A percentile compares a stretch with the other conserved stretches of the same genome.
Evolutionary conservation across 139 green algal species (phyloP).

Genomic region (Coccomyxa sp.): DNA sequence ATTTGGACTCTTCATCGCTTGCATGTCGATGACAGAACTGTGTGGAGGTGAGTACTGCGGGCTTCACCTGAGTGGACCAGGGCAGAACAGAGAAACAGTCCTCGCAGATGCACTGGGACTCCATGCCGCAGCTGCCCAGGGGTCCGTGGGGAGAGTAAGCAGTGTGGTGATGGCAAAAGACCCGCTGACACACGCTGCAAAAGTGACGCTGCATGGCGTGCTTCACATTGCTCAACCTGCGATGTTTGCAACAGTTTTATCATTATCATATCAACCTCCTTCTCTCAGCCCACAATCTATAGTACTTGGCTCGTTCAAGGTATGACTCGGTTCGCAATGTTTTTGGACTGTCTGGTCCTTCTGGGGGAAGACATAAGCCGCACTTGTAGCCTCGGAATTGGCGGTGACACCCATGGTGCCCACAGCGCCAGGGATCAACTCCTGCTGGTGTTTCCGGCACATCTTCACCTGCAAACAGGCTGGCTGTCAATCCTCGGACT

Average conservation of each 20-base stretch:
- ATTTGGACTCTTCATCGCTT: too few species aligned
- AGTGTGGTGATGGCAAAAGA: constrained; percentile 62
- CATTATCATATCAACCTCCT: too few species aligned
- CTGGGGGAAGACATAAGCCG: too few species aligned
- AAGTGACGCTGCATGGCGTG: constrained; percentile 45
- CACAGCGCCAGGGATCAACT: neutral
- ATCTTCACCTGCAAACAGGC: neutral
- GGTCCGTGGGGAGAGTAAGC: constrained; percentile 51
- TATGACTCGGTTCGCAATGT: too few species aligned
- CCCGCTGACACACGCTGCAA: constrained; percentile 55
- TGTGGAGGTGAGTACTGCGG: neutral
- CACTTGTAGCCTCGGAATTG: constrained; percentile 13
- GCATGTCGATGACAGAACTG: too few species aligned
- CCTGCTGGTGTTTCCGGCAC: neutral
- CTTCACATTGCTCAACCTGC: constrained; percentile 18
- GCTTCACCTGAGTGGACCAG: neutral
- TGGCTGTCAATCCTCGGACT: too few species aligned
- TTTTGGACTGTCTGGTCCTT: too few species aligned
- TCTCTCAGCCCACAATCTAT: too few species aligned
- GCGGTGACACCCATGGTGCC: constrained; percentile 17
- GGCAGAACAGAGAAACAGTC: constrained; percentile 51
- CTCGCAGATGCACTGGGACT: constrained; percentile 58
- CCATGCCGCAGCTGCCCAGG: constrained; percentile 45
- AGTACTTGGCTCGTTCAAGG: too few species aligned
- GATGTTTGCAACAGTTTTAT: neutral